Evolutionary conservation across 257 asterid genomes (phyloP).

Genomic region (Nicotiana benthamiana): DNA sequence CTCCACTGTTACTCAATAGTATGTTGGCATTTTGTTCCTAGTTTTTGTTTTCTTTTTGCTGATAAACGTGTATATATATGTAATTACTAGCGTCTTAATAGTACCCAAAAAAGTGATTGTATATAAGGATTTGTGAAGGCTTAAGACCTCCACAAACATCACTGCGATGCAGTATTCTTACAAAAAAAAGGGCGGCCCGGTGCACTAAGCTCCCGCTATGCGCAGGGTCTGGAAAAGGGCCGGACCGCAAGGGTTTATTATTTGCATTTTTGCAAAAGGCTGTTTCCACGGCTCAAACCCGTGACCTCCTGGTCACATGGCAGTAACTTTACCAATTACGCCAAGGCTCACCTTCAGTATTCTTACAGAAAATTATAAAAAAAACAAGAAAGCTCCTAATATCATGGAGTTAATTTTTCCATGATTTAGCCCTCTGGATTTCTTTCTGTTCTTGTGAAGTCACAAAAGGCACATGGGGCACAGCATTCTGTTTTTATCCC

Average conservation of each 20-base stretch:
- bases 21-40: not conserved
- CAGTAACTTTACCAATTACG: too few relatives aligned
- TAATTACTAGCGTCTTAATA: not conserved
- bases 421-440: not conserved
- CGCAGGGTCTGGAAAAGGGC: too few relatives aligned
- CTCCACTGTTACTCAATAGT: not conserved
- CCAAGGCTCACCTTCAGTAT: not conserved
- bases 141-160: not conserved
- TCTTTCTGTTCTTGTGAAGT: not conserved
- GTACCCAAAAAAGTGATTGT: not conserved
- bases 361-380: not conserved
- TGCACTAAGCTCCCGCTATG: too few relatives aligned
- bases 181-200: not conserved
- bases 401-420: not conserved
- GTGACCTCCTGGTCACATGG: too few relatives aligned
- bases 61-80: not conserved
- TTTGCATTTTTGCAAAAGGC: too few relatives aligned
- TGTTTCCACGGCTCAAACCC: too few relatives aligned
- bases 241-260: too few relatives aligned
- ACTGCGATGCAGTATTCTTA: not conserved
- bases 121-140: not conserved
- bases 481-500: not conserved
- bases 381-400: not conserved
- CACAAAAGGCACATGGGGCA: not conserved
- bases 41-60: not conserved